Base-by-base conservation (phyloP, 225 moss, liverwort and hornwort species). In the Lunularia cruciata region DNA sequence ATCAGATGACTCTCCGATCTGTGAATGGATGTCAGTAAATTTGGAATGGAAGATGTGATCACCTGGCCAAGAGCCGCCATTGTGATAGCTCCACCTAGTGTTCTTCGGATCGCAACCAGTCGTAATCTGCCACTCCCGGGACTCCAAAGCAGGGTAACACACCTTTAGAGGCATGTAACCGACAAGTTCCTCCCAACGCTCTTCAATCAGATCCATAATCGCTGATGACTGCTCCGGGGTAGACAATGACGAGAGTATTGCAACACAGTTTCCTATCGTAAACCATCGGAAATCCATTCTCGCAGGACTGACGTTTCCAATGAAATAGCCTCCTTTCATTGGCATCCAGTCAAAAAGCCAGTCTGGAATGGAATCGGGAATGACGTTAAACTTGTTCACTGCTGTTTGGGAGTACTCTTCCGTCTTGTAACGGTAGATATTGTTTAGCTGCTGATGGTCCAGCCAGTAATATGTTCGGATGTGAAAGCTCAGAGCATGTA, bases 211-310 rank as follows among this genome's bases (percentile, higher is more conserved):
- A 67, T 95, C 95, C 95, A 95, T 95, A 40, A 95, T 87, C 11
- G 90, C 90, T 20, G 76, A 81, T 12, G 95, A 85, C 72, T 95
- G 95, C 0, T 95, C 90, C 32, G 92, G 83, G 28, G 92, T 92
- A 18, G 95, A 77, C 16, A 95, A 81, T 19, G 95, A 90, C 10
- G 92, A 86, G 14, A 92, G 68, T 73, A 95, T 92, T 15, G 95
- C 90, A 62, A 92, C 83, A 63, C 92, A 90, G 43, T 95, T 95
- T 46, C 95, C 95, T 20, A 95, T 92, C 22, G 95, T 83, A 61
- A 95, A 95, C 95, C 95, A 95, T 37, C 95, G 85, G 63, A 95
- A 95, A 65, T 95, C 95, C 95, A 95, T 95, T 34, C 92, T 83
- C 8, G 95, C 95, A 1, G 95, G 95, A 75, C 92, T 92, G 34